Percentiles rank a stretch among this genome's conserved stretches.
Evolutionary conservation across 192 early-diverging fungal species (phyloP).

Genomic region (Backusella liffmaniae): DNA sequence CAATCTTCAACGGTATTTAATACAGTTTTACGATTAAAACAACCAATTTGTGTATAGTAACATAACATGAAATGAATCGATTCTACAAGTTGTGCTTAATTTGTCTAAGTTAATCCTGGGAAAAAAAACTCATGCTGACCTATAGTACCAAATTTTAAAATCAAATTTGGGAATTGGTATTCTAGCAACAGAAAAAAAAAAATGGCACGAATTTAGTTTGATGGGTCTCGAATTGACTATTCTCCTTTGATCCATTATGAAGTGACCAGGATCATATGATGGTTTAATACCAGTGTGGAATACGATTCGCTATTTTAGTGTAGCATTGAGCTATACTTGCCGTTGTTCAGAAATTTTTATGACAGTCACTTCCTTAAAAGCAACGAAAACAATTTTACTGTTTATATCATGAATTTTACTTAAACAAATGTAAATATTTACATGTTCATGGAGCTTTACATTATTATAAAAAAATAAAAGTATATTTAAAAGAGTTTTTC

Average conservation of each 20-base stretch:
- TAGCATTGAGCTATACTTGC: not conserved
- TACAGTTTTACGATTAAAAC: not conserved
- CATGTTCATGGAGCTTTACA: not conserved
- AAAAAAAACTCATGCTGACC: not conserved
- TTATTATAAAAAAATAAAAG: not conserved
- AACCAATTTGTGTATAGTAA: not conserved
- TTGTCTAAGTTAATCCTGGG: not conserved
- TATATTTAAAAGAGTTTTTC: not conserved
- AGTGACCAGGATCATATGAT: slow-evolving; percentile 2
- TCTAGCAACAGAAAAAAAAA: not conserved
- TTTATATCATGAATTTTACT: not conserved
- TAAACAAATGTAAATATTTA: not conserved
- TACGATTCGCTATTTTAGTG: not conserved
- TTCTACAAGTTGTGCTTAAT: not conserved
- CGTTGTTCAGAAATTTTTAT: not conserved
- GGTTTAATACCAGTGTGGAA: not conserved
- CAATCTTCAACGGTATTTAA: not conserved
- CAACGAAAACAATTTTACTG: not conserved
- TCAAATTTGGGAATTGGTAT: not conserved
- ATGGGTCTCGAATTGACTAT: not conserved
- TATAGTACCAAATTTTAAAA: not conserved
- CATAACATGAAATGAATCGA: not conserved
- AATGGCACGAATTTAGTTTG: not conserved
- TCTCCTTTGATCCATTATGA: not conserved
- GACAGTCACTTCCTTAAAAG: not conserved